These are phyloP conservation scores for Ailanthus altissimus DNA, from an alignment of 345 rosid species.

Conservation along the genomic window DNA sequence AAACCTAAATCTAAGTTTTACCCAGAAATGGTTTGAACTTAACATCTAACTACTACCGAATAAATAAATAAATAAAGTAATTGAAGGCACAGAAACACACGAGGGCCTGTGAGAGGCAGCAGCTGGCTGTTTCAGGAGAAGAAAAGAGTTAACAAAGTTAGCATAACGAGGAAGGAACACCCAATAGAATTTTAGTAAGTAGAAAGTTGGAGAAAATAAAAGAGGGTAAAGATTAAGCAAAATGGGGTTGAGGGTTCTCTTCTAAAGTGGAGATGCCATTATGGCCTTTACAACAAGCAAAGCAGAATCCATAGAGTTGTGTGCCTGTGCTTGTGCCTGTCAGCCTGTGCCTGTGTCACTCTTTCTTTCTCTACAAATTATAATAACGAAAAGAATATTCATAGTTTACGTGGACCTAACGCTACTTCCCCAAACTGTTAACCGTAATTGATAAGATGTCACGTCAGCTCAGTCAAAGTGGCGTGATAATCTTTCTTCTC, in stretches of 20 bases:
- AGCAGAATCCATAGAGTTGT: not conserved
- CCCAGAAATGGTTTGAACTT: conserved; percentile 1
- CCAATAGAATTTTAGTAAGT: not conserved
- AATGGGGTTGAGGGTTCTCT: conserved; percentile 2
- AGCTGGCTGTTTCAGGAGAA: not conserved
- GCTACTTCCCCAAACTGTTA: not conserved
- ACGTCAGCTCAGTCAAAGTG: not conserved
- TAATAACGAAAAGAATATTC: not conserved
- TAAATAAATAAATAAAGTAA: not conserved
- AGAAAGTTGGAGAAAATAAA: not conserved
- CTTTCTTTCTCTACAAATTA: not conserved
- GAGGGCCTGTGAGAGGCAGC: not conserved
- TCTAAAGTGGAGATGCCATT: conserved; percentile 28
- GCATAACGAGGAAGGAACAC: not conserved
- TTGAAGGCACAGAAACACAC: conserved; percentile 16
- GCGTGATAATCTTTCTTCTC: accelerated
- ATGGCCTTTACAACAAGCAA: conserved; percentile 18
- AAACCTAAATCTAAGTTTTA: not conserved
- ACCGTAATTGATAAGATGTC: not conserved
- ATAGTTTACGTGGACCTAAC: not conserved
- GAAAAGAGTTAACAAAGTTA: too few species aligned
- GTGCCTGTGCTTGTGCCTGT: too few species aligned
- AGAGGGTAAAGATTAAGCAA: conserved; percentile 19
- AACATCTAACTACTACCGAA: not conserved
- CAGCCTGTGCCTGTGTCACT: not conserved